These are phyloP conservation scores for Entomortierella lignicola DNA, from an alignment of 192 early-diverging fungal species.

Conservation along the genomic window DNA sequence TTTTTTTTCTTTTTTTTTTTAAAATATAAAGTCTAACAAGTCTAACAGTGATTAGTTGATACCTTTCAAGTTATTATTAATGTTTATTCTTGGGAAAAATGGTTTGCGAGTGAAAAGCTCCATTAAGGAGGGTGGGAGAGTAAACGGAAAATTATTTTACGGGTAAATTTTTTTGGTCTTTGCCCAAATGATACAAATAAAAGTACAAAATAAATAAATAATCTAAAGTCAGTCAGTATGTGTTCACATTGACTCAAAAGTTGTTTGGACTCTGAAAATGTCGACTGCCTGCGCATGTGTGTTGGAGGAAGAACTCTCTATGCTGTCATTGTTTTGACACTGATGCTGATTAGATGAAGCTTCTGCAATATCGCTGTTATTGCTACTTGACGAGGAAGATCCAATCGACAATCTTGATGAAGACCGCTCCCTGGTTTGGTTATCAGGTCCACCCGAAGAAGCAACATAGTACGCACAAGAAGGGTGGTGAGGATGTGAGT, in stretches of 20 bases:
- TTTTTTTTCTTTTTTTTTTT: too few relatives aligned
- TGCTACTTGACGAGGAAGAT: conserved; percentile 8
- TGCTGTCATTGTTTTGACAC: not conserved
- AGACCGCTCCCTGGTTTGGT: not conserved
- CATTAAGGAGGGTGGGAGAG: too few relatives aligned
- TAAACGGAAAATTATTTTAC: too few relatives aligned
- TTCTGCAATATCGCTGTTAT: not conserved
- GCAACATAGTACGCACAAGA: conserved; percentile 25
- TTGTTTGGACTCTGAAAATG: conserved; percentile 21
- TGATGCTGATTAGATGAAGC: not conserved
- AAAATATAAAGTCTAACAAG: too few relatives aligned
- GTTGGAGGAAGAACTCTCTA: not conserved
- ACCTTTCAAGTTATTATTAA: too few relatives aligned
- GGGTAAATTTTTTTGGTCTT: too few relatives aligned
- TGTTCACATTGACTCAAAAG: conserved; percentile 16
- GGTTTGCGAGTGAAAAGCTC: too few relatives aligned
- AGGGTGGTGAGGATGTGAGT: conserved; percentile 24
- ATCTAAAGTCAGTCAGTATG: too few relatives aligned
- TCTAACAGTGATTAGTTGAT: too few relatives aligned
- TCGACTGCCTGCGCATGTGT: conserved; percentile 18
- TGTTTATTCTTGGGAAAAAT: too few relatives aligned
- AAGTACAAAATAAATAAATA: too few relatives aligned
- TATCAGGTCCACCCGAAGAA: not conserved
- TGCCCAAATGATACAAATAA: too few relatives aligned
- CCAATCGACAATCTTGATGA: not conserved